Percentiles rank a stretch among this genome's conserved stretches.
Evolutionary conservation across 495 filamentous ascomycete species (phyloP).

Genomic region (Aspergillus olivimuriae): DNA sequence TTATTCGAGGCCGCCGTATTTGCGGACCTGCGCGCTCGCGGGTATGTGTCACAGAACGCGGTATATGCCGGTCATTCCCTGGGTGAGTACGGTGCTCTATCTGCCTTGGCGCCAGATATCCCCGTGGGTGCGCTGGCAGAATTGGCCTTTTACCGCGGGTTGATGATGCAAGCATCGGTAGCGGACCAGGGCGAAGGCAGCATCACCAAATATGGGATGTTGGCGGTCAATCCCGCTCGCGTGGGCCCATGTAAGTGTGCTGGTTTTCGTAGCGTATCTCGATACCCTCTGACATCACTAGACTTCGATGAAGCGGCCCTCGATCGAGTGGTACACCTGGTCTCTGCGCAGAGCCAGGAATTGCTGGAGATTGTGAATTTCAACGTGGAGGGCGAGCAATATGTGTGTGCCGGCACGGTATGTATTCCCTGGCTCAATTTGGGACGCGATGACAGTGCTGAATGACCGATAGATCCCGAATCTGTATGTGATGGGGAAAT

Average conservation of each 20-base stretch:
- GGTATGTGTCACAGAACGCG: slow-evolving; percentile 19
- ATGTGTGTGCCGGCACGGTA: slow-evolving; percentile 38
- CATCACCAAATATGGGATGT: slow-evolving; percentile 33
- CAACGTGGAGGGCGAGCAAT: slow-evolving; percentile 33
- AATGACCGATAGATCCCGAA: slow-evolving; percentile 9
- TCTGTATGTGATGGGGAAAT: slow-evolving; percentile 12
- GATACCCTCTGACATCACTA: not conserved
- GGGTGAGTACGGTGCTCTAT: slow-evolving; percentile 34
- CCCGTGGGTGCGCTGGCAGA: slow-evolving; percentile 19
- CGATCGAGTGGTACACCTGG: slow-evolving; percentile 13
- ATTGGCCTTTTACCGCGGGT: slow-evolving; percentile 38
- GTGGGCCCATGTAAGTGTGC: slow-evolving; percentile 18
- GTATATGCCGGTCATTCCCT: slow-evolving; percentile 38
- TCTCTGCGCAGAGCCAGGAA: slow-evolving; percentile 14
- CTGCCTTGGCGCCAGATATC: slow-evolving; percentile 21
- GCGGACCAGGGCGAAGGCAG: slow-evolving; percentile 20
- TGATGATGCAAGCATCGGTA: slow-evolving; percentile 35
- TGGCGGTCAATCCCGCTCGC: slow-evolving; percentile 33
- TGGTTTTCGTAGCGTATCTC: not conserved
- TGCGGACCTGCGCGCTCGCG: slow-evolving; percentile 22
- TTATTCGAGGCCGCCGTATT: slow-evolving; percentile 31
- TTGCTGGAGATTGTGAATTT: slow-evolving; percentile 39
- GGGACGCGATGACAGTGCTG: not conserved
- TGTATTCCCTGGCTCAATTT: not conserved
- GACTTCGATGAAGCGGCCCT: slow-evolving; percentile 19